A percentile compares a stretch with the other conserved stretches of the same genome.
Evolutionary conservation across 1,284 basidiomycete genomes (phyloP).

Genomic region (Rhodotorula sp.): DNA sequence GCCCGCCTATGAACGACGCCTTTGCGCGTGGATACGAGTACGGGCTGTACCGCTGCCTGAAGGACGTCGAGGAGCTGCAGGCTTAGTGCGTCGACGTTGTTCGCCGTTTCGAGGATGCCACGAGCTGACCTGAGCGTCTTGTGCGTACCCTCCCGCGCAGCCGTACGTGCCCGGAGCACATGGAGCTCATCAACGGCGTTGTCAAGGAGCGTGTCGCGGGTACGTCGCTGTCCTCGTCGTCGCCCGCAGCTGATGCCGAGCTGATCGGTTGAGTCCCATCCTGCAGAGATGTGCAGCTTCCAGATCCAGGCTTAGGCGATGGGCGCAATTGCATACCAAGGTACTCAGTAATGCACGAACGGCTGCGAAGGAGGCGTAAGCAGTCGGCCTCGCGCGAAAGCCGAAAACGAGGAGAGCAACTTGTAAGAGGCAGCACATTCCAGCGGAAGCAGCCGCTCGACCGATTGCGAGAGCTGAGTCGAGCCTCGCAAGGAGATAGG

Average conservation of each 20-base stretch:
- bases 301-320: slow-evolving; percentile 20
- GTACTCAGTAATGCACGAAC: too few species aligned
- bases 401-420: too few species aligned
- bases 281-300: slow-evolving; percentile 25
- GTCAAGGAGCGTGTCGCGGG: slow-evolving; percentile 26
- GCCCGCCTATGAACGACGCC: slow-evolving; percentile 24
- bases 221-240: background rate
- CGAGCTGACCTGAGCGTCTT: background rate
- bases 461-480: too few species aligned
- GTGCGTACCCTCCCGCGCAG: background rate
- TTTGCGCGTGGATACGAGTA: slow-evolving; percentile 13
- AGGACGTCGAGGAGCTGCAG: slow-evolving; percentile 26
- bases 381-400: too few species aligned
- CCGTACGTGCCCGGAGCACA: slow-evolving; percentile 24
- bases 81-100: slow-evolving; percentile 3
- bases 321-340: background rate
- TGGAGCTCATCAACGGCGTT: slow-evolving; percentile 24
- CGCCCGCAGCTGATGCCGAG: background rate
- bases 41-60: slow-evolving; percentile 21
- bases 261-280: background rate
- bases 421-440: too few species aligned
- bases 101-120: too few species aligned
- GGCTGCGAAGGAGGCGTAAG: too few species aligned
- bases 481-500: too few species aligned
- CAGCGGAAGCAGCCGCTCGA: too few species aligned